Evolutionary conservation across 129 eudicot species (phyloP).

Genomic region (Flaveria ramosissima): DNA sequence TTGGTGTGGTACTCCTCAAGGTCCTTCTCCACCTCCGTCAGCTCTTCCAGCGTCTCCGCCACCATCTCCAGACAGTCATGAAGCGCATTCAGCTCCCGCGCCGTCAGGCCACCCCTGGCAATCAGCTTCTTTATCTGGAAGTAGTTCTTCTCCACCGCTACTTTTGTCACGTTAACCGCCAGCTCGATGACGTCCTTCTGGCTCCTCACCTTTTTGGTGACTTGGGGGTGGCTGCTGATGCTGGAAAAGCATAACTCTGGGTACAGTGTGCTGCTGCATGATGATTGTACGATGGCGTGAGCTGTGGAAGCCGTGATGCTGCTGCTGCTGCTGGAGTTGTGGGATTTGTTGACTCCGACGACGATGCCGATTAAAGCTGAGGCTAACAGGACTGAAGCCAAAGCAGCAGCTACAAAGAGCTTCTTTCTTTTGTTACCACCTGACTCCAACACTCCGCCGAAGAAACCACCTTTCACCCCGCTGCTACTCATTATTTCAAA

Average conservation of each 20-base stretch:
- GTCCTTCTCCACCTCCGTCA: conserved; percentile 43
- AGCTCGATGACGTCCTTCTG: conserved; percentile 63
- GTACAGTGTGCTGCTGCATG: conserved; percentile 70
- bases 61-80: conserved; percentile 72
- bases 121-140: conserved; percentile 46
- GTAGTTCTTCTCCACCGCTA: conserved; percentile 50
- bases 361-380: conserved; percentile 57
- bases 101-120: conserved; percentile 37
- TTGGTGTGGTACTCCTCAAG: conserved; percentile 48
- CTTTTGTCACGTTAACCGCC: conserved; percentile 55
- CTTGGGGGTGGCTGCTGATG: conserved; percentile 44
- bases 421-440: conserved; percentile 45
- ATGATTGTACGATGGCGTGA: conserved; percentile 55
- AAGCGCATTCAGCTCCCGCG: conserved; percentile 66
- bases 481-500: not conserved
- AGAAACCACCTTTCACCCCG: conserved; percentile 26
- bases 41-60: conserved; percentile 72
- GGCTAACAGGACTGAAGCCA: conserved; percentile 48
- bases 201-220: conserved; percentile 39
- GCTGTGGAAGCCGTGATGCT: conserved; percentile 39
- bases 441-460: not conserved
- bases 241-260: conserved; percentile 76
- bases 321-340: not conserved
- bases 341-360: conserved; percentile 46
- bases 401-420: conserved; percentile 33